These are phyloP conservation scores for Hyphodiscus hymeniophilus DNA, from an alignment of 495 filamentous ascomycete species.

Conservation along the genomic window DNA sequence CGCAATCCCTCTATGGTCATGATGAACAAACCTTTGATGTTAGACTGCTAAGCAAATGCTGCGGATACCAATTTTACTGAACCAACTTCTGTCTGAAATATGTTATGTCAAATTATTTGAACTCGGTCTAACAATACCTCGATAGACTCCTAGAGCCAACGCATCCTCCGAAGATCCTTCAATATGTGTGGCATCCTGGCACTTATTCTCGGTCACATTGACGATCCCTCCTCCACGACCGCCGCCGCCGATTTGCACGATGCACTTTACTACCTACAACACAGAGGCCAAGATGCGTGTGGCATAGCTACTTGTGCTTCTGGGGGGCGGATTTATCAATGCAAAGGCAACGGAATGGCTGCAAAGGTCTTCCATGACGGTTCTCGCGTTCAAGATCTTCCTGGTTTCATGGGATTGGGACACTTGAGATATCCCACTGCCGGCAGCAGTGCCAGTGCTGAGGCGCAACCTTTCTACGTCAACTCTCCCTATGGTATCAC, in stretches of 20 bases:
- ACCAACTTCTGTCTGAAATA: slow-evolving; percentile 9
- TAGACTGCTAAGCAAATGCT: slow-evolving; percentile 32
- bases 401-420: slow-evolving; percentile 82
- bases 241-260: slow-evolving; percentile 82
- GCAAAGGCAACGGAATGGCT: slow-evolving; percentile 90
- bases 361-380: slow-evolving; percentile 80
- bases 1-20: slow-evolving; percentile 8
- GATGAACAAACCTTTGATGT: slow-evolving; percentile 29
- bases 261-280: slow-evolving; percentile 80
- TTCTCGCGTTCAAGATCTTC: slow-evolving; percentile 65
- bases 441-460: slow-evolving; percentile 72
- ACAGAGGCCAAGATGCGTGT: slow-evolving; percentile 84
- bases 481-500: slow-evolving; percentile 80
- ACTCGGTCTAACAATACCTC: slow-evolving; percentile 5
- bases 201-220: slow-evolving; percentile 62
- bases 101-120: not conserved
- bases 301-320: slow-evolving; percentile 74
- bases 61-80: slow-evolving; percentile 24
- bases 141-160: not conserved
- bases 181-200: slow-evolving; percentile 85
- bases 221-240: slow-evolving; percentile 39
- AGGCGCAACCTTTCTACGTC: slow-evolving; percentile 87
- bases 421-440: slow-evolving; percentile 91
- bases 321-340: slow-evolving; percentile 77
- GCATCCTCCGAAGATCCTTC: slow-evolving; percentile 1